Evolutionary conservation across 2,329 filamentous ascomycete genomes (phyloP), one percentile per base, ranked within the genome.

Genomic region (Fusarium udum): DNA sequence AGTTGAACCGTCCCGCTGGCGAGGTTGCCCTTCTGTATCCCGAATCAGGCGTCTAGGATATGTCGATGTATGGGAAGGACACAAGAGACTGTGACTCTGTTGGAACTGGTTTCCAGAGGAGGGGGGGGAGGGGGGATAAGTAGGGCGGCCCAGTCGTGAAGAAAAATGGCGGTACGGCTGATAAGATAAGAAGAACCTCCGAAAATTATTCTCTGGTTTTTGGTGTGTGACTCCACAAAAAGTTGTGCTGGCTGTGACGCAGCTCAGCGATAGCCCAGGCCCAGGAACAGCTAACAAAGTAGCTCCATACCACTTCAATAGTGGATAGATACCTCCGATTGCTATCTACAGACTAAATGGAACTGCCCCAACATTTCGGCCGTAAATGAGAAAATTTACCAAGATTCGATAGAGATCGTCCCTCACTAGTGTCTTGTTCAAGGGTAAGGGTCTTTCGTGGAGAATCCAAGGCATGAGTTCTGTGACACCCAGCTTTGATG

Each of bases 1-100:
- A 73, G 71, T 75, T 71, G 78, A 80, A 79, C 81, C 75, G 80
- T 80, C 78, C 79, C 79, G 78, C 79, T 77, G 79, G 78, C 78
- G 80, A 77, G 76, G 76, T 80, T 73, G 77, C 79, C 72, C 75
- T 78, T 75, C 62, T 71, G 69, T 64, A 61, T 77, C 69, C 78
- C 81, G 56, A 77, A 79, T 81, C 80, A 79, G 77, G 72, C 69
- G 70, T 75, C 64, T 77, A 62, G 69, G 73, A 66, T 69, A 66
- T 69, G 42, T 71, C 69, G 66, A 64, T 69, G 40, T 69, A 64
- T 71, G 64, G 66, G 68, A 73, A 64, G 60, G 63, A 63, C 64
- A 74, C 67, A 70, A 73, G 70, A 74, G 72, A 74, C 65, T 72
- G 69, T 75, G 75, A 76, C 77, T 79, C 72, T 76, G 75, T 74